Base-by-base conservation (phyloP, 371 early-diverging fungal genomes). In the Mucor velutinosus region DNA sequence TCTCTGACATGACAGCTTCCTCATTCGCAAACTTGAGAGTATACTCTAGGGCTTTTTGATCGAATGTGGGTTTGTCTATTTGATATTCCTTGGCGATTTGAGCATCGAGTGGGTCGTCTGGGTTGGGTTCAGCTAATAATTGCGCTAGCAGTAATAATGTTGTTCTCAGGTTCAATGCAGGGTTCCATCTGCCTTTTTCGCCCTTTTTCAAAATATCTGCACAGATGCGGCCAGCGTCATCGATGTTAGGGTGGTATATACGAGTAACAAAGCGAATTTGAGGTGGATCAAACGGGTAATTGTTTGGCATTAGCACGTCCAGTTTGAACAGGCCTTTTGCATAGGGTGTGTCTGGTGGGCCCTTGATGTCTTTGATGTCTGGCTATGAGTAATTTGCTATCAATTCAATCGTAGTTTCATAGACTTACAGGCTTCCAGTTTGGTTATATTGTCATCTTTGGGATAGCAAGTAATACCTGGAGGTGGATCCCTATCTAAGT, bases 221-320 rank as follows among this genome's bases (percentile, higher is more conserved):
- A 67, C 87, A 87, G 3, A 87, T 87, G 1, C 85, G 71, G 25
- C 86, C 86, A 7, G 63, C 62, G 19, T 82, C 83, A 62, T 85
- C 86, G 12, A 85, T 79, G 45, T 85, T 87, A 6, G 87, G 86
- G 99, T 86, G 86, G 60, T 86, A 86, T 12, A 86, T 80, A 3
- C 65, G 71, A 2, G 87, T 87, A 6, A 75, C 68, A 64, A 86
- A 87, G 27, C 77, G 77, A 33, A 86, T 81, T 45, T 76, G 76
- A 4, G 87, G 87, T 27, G 86, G 86, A 12, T 76, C 78, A 49
- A 85, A 79, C 6, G 86, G 86, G 47, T 85, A 86, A 10, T 71
- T 64, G 33, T 71, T 62, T 19, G 82, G 83, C 29, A 86, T 72
- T 33, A 71, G 67, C 8, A 86, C 70, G 11, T 81, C 78, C 0